Base-by-base conservation (phyloP, 352 stramenopile genomes). In the Phytophthora constricta region DNA sequence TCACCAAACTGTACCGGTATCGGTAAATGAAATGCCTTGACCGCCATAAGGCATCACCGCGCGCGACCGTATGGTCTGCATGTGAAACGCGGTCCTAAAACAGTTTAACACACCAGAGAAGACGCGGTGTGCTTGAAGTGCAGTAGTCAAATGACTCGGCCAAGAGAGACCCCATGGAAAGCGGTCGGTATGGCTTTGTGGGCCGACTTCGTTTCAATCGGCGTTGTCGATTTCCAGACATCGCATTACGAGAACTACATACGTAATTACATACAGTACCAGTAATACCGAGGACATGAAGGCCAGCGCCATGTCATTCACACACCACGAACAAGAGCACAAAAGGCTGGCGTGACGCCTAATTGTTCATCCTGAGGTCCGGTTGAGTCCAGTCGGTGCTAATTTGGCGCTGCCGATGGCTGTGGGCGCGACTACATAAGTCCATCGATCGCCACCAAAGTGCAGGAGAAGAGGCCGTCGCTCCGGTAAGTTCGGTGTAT, bases 401-500 rank as follows among this genome's bases (percentile, higher is more conserved):
- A 23, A 47, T 11, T 11, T 17, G 4, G 41, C n/a, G n/a, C n/a
- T n/a, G 41, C 17, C 41, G 41, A 47, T 47, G 13, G 22, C 41
- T 5, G 41, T 10, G 41, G 4, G 41, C 41, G 41, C 16, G 41
- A 47, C 41, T 47, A 47, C 19, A n/a, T n/a, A n/a, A n/a, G n/a
- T n/a, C n/a, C n/a, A n/a, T n/a, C n/a, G n/a, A n/a, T n/a, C n/a
- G n/a, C n/a, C n/a, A n/a, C n/a, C n/a, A n/a, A 42, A 42, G 34
- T 42, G 34, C 34, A 42, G 34, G 34, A 37, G 34, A n/a, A 4
- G 34, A 42, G 34, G 34, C 34, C n/a, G 5, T 42, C n/a, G 34
- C 11, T 42, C 50, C 42, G 43, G 23, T 68, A 50, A 28, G 33
- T 23, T 22, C 51, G 43, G 20, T 20, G 31, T 26, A 14, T 28